These are phyloP conservation scores for Uromyces viciae-fabae DNA, from an alignment of 1,284 basidiomycete genomes.

Conservation along the genomic window DNA sequence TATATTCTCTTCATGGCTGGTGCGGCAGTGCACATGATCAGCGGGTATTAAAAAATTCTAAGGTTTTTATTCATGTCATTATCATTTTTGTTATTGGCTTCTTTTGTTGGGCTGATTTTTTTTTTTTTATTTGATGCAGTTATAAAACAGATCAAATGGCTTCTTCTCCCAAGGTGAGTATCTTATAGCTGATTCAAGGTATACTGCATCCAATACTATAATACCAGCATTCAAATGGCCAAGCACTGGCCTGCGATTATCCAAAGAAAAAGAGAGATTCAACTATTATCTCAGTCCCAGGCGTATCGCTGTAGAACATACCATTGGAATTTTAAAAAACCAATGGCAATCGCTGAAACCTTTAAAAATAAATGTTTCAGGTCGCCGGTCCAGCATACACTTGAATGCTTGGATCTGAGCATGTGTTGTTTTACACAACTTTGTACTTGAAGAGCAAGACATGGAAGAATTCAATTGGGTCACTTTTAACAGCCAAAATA, in stretches of 20 bases:
- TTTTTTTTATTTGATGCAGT: no score
- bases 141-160: background rate
- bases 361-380: background rate
- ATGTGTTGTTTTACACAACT: background rate
- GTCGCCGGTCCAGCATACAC: background rate
- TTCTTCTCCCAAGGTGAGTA: conserved; percentile 9
- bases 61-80: background rate
- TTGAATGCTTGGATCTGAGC: background rate
- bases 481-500: no score
- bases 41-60: background rate
- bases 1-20: conserved; percentile 9
- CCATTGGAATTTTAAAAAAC: conserved; percentile 21
- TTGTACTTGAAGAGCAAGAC: background rate
- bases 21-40: conserved; percentile 14
- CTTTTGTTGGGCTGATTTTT: no score
- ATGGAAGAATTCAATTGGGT: no score
- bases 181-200: conserved; percentile 18
- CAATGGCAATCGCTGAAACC: conserved; percentile 16
- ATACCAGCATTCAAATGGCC: conserved; percentile 20
- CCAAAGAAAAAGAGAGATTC: background rate
- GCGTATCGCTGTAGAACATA: conserved; percentile 7
- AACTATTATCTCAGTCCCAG: conserved; percentile 7
- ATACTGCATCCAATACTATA: background rate
- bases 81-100: no score
- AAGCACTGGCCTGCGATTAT: background rate